Evolutionary conservation across 1,139 yeast species (phyloP), one percentile per base, ranked within the genome.

Genomic region (Saccharomycopsis phalli): DNA sequence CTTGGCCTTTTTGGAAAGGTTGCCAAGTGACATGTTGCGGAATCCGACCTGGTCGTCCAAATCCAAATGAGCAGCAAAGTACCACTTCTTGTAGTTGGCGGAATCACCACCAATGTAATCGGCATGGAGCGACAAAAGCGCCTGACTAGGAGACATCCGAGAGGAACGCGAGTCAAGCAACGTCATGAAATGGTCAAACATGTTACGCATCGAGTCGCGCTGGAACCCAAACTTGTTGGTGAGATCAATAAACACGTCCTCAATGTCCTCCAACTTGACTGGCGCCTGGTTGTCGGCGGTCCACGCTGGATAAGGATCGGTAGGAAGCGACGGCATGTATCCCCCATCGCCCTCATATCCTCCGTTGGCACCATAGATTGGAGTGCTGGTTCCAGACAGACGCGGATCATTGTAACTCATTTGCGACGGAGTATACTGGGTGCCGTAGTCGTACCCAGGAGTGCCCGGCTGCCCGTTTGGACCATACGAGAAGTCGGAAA

Each of bases 281-380:
- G 95, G 95, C 31, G 81, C 82, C 60, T 82, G 91, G 47, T 82
- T 81, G 56, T 87, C 97, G 36, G 88, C 83, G 14, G 93, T 80
- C 95, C 96, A 91, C 26, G 96, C 94, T 36, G 95, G 95, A 59
- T 88, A 91, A 31, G 95, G 95, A 51, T 94, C 97, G 48, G 78
- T 59, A 38, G 65, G 65, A 34, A 61, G 48, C n/a, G 62, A 19
- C 22, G 48, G 48, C 44, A 45, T 37, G 36, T 40, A 45, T 8
- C 48, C 48, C 35, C 53, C 48, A 27, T 60, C 53, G 34, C 51
- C 49, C 42, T 50, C 57, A 40, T 54, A 65, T 51, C 59, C 72
- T 32, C 71, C 74, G 36, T 59, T 58, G 23, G 61, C 64, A 32
- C 96, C 96, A 59, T 87, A 87, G 51, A 87, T 77, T 32, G 99